These are phyloP conservation scores for Staphylotrichum tortipilum DNA, from an alignment of 495 filamentous ascomycete species.

Conservation along the genomic window DNA sequence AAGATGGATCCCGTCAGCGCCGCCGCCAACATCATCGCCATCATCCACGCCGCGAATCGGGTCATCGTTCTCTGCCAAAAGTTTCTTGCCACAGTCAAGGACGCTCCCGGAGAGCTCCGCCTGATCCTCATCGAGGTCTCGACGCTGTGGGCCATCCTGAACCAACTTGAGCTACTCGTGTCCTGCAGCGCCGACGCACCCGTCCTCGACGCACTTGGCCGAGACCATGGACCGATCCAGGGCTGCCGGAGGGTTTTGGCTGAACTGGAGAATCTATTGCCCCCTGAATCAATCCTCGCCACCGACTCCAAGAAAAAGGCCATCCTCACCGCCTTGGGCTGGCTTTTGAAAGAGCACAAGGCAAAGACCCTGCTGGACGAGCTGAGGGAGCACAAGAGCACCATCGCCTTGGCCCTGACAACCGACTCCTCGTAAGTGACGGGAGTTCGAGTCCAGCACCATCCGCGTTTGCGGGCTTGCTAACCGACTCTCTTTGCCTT, in stretches of 20 bases:
- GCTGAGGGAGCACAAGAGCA: conserved; percentile 8
- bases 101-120: conserved; percentile 6
- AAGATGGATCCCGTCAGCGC: conserved; percentile 6
- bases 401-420: conserved; percentile 9
- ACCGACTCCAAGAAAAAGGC: conserved; percentile 4
- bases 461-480: too few relatives aligned
- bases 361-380: conserved; percentile 10
- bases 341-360: conserved; percentile 7
- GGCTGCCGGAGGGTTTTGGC: background rate
- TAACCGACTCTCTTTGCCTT: background rate
- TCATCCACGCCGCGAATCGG: conserved; percentile 5
- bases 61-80: conserved; percentile 1
- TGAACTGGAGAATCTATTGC: background rate
- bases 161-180: conserved; percentile 4
- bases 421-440: conserved; percentile 5
- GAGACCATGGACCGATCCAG: background rate
- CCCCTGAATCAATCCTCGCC: background rate
- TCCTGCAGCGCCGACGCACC: background rate
- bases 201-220: background rate
- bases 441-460: too few relatives aligned
- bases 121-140: conserved; percentile 7
- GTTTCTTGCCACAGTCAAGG: background rate
- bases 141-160: background rate
- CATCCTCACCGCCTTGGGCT: conserved; percentile 1
- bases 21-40: conserved; percentile 5